Evolutionary conservation across 2,329 filamentous ascomycete species (phyloP).

Genomic region (Clathrospora elynae): DNA sequence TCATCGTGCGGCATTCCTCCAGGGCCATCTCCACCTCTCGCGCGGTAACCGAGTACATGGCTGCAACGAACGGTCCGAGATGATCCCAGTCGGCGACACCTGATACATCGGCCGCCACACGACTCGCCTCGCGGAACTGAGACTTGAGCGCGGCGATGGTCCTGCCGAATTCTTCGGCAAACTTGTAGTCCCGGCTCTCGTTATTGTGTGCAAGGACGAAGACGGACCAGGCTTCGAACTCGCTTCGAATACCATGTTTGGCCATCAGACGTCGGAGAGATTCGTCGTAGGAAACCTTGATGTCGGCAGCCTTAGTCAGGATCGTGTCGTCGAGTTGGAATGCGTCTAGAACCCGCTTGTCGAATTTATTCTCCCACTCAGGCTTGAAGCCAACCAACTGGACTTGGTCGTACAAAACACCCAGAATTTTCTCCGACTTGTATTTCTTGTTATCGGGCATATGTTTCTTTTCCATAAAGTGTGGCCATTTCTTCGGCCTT

Average conservation of each 20-base stretch:
- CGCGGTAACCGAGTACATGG: constrained; percentile 85
- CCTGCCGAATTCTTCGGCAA: constrained; percentile 78
- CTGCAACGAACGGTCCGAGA: constrained; percentile 75
- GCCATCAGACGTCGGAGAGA: constrained; percentile 79
- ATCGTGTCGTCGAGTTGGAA: constrained; percentile 62
- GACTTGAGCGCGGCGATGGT: constrained; percentile 70
- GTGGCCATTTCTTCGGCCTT: constrained; percentile 71
- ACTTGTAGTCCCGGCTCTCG: constrained; percentile 78
- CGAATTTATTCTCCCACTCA: constrained; percentile 74
- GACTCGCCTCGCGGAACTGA: constrained; percentile 70
- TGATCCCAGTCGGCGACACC: constrained; percentile 45
- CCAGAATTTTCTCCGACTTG: constrained; percentile 72
- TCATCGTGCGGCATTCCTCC: constrained; percentile 53
- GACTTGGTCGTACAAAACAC: constrained; percentile 80
- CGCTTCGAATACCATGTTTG: constrained; percentile 80
- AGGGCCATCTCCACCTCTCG: constrained; percentile 68
- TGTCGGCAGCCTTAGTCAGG: constrained; percentile 62
- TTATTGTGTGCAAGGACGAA: constrained; percentile 79
- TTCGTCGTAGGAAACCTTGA: constrained; percentile 81
- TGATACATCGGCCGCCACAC: constrained; percentile 62
- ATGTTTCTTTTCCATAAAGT: constrained; percentile 79
- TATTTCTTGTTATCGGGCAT: constrained; percentile 61
- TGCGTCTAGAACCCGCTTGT: constrained; percentile 70
- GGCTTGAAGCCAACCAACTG: constrained; percentile 71
- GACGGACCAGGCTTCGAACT: constrained; percentile 90